These are phyloP conservation scores for Rhipidocladum racemiflorum DNA, from an alignment of 176 grass and related monocot species.

Conservation along the genomic window DNA sequence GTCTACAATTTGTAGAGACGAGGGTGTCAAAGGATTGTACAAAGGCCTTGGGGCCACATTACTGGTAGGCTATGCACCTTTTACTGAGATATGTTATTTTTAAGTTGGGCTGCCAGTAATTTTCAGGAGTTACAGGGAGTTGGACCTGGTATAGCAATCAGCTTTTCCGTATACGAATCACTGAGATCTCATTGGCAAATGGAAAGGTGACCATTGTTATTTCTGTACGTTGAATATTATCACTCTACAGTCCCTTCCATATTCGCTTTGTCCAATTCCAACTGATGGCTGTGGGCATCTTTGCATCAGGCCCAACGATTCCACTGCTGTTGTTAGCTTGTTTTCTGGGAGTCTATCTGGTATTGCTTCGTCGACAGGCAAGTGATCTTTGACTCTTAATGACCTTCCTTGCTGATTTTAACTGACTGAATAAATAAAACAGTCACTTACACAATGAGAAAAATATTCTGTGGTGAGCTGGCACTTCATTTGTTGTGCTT, in stretches of 20 bases:
- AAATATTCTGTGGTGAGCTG: background rate
- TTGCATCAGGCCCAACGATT: slow-evolving; percentile 65
- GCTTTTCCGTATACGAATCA: slow-evolving; percentile 93
- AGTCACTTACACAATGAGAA: background rate
- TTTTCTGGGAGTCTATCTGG: slow-evolving; percentile 91
- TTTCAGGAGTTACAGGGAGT: slow-evolving; percentile 73
- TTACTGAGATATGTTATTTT: slow-evolving; percentile 32
- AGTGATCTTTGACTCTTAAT: background rate
- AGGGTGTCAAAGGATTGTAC: slow-evolving; percentile 77
- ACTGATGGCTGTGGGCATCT: slow-evolving; percentile 5
- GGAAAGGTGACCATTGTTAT: slow-evolving; percentile 55
- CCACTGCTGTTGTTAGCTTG: slow-evolving; percentile 63
- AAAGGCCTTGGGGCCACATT: slow-evolving; percentile 95
- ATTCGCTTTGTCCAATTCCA: background rate
- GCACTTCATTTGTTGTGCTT: background rate
- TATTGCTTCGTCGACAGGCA: slow-evolving; percentile 90
- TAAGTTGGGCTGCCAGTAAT: slow-evolving; percentile 29
- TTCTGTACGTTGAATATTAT: slow-evolving; percentile 26
- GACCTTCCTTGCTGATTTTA: background rate
- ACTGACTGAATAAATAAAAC: background rate
- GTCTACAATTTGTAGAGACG: slow-evolving; percentile 87
- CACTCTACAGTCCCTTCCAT: background rate
- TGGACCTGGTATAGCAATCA: slow-evolving; percentile 91
- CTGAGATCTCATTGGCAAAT: slow-evolving; percentile 83
- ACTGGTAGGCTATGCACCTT: slow-evolving; percentile 50